Evolutionary conservation across 225 moss, liverwort and hornwort genomes (phyloP).

Genomic region (Lunularia cruciata): DNA sequence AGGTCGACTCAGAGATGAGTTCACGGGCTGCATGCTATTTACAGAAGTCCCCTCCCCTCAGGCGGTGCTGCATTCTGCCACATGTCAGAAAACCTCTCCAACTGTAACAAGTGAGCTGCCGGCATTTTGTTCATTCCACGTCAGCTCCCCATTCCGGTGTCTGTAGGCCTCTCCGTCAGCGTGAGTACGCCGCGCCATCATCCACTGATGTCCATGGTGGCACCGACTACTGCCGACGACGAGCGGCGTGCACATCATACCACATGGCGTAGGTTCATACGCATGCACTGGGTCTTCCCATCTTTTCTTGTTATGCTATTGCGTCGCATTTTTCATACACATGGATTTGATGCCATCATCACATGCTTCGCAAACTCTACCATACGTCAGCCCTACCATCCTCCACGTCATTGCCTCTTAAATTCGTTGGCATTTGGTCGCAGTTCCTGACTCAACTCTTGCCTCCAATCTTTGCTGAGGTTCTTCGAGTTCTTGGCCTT

Average conservation of each 20-base stretch:
- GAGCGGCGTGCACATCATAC: background rate
- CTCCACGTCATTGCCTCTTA: background rate
- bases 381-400: background rate
- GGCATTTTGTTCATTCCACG: background rate
- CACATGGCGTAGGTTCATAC: background rate
- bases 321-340: no score
- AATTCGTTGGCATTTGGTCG: background rate
- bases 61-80: background rate
- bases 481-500: no score
- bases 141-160: background rate
- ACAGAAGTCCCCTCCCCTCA: background rate
- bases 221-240: background rate
- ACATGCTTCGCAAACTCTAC: background rate
- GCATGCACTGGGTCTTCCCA: no score
- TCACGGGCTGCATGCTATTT: constrained; percentile 10
- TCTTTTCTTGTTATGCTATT: no score
- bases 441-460: background rate
- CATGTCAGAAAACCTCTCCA: background rate
- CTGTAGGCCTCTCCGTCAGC: background rate
- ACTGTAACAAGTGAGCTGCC: background rate
- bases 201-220: constrained; percentile 7
- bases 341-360: background rate
- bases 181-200: background rate
- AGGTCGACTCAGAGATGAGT: background rate
- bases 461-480: background rate